Evolutionary conservation across 2,329 filamentous ascomycete species (phyloP).

Genomic region (Hymenotorrendiella dingleyae): DNA sequence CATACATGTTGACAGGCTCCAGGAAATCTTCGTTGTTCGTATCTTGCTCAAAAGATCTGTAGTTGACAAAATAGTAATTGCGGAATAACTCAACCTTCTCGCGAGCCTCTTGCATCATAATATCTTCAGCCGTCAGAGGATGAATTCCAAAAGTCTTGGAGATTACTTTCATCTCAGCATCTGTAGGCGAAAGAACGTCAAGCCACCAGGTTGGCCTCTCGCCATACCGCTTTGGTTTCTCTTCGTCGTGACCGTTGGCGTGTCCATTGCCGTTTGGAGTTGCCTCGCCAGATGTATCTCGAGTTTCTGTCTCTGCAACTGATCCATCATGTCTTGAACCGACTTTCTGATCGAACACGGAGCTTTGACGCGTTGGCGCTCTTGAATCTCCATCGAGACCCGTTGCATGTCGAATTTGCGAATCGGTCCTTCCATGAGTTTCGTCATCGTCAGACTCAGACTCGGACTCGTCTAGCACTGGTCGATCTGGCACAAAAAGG

Average conservation of each 20-base stretch:
- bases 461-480: constrained; percentile 65
- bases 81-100: constrained; percentile 98
- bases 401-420: constrained; percentile 24
- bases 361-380: constrained; percentile 37
- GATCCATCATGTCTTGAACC: constrained; percentile 18
- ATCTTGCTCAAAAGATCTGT: constrained; percentile 96
- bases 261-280: constrained; percentile 21
- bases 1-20: constrained; percentile 95
- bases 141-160: constrained; percentile 93
- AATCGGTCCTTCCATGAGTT: constrained; percentile 21
- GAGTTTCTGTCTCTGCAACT: constrained; percentile 13
- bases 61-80: constrained; percentile 98
- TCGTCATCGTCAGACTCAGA: constrained; percentile 58
- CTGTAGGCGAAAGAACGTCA: constrained; percentile 83
- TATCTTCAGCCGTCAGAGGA: constrained; percentile 90
- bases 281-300: constrained; percentile 16
- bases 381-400: constrained; percentile 38
- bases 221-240: constrained; percentile 56
- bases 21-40: constrained; percentile 82
- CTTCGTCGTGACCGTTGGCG: constrained; percentile 12
- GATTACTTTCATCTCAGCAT: constrained; percentile 91
- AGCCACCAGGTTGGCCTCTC: constrained; percentile 95
- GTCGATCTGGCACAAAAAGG: constrained; percentile 84
- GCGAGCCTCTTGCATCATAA: constrained; percentile 93
- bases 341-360: constrained; percentile 20